Evolutionary conservation across 805 yeast genomes (phyloP).

Genomic region (Saturnispora quitensis): DNA sequence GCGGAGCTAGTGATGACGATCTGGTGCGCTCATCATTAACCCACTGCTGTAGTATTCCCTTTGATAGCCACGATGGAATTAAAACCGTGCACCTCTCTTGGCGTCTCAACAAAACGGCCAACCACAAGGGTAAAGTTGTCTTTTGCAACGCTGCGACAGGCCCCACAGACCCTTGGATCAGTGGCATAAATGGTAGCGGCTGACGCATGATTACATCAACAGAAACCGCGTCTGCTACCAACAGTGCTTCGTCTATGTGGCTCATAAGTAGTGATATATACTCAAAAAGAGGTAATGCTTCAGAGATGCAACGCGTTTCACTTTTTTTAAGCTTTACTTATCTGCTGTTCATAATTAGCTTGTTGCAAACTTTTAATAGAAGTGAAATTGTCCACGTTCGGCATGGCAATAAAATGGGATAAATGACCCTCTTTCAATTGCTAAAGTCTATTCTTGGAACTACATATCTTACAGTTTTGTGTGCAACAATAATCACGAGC

Average conservation of each 20-base stretch:
- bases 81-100: constrained; percentile 82
- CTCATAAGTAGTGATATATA: not conserved
- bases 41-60: constrained; percentile 23
- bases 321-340: not conserved
- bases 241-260: constrained; percentile 4
- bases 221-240: not conserved
- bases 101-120: constrained; percentile 71
- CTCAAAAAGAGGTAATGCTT: not conserved
- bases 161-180: constrained; percentile 4
- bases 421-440: too few relatives aligned
- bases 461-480: too few relatives aligned
- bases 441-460: too few relatives aligned
- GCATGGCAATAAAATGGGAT: too few relatives aligned
- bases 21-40: constrained; percentile 53
- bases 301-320: not conserved
- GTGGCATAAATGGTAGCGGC: not conserved
- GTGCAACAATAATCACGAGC: too few relatives aligned
- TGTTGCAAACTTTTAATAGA: not conserved
- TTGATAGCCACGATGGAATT: constrained; percentile 72
- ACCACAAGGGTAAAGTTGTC: constrained; percentile 73
- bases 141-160: constrained; percentile 47
- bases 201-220: constrained; percentile 6
- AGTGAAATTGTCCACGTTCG: too few relatives aligned
- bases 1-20: constrained; percentile 30
- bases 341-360: not conserved